Evolutionary conservation across 495 filamentous ascomycete genomes (phyloP).

Genomic region (Aspergillus haitiensis): DNA sequence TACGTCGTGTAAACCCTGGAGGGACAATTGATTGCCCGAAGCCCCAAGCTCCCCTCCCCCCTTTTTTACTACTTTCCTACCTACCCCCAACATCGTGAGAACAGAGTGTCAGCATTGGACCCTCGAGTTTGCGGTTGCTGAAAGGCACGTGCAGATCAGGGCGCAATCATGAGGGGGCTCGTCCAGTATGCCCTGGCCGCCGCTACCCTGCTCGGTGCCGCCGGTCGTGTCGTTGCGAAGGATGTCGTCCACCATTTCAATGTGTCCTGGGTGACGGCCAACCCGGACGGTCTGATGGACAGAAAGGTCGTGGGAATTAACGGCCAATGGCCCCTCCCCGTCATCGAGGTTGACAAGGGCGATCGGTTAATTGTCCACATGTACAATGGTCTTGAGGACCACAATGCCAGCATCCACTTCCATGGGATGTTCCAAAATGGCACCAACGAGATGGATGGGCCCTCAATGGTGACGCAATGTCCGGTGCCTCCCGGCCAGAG

Average conservation of each 20-base stretch:
- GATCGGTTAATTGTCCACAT: conserved; percentile 72
- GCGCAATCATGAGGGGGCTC: background rate
- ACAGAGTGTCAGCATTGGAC: background rate
- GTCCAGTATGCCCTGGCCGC: background rate
- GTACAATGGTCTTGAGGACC: conserved; percentile 69
- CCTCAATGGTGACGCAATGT: conserved; percentile 68
- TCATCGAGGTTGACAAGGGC: conserved; percentile 66
- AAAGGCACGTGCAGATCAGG: background rate
- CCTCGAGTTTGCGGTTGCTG: background rate
- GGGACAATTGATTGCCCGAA: too few species aligned
- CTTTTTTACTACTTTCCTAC: too few species aligned
- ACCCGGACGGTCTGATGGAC: conserved; percentile 69
- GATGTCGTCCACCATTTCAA: conserved; percentile 77
- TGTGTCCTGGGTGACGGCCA: conserved; percentile 75
- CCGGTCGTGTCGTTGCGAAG: conserved; percentile 42
- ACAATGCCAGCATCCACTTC: conserved; percentile 72
- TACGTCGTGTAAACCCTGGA: too few species aligned
- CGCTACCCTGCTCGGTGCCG: background rate
- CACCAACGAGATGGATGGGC: conserved; percentile 73
- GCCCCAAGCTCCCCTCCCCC: too few species aligned
- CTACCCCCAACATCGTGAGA: too few species aligned
- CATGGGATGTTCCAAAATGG: conserved; percentile 76
- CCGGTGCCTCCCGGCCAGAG: conserved; percentile 60
- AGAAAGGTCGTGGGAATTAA: conserved; percentile 80
- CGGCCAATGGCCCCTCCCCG: conserved; percentile 72